These are phyloP conservation scores for Diplogelasinospora grovesii DNA, from an alignment of 495 filamentous ascomycete genomes.

Conservation along the genomic window DNA sequence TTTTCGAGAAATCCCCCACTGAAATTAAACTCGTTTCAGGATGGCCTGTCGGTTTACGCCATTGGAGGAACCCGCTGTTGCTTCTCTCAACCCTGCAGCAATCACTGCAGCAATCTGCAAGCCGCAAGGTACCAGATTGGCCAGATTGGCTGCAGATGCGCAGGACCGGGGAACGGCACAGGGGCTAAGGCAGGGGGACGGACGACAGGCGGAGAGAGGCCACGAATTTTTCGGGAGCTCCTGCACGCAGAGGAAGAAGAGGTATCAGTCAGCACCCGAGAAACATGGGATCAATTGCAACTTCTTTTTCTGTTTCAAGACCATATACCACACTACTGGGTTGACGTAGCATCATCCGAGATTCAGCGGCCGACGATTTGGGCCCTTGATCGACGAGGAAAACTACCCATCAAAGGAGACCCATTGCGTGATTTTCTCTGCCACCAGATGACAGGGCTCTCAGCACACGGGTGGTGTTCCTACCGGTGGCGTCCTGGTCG, in stretches of 20 bases:
- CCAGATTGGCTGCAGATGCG: constrained; percentile 27
- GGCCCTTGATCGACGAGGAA: too few relatives aligned
- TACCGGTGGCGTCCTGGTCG: too few relatives aligned
- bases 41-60: constrained; percentile 1
- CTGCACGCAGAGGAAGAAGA: not conserved
- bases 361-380: too few relatives aligned
- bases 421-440: too few relatives aligned
- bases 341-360: too few relatives aligned
- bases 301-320: not conserved
- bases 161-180: constrained; percentile 10
- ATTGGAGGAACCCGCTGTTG: not conserved
- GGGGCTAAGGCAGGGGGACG: constrained; percentile 12
- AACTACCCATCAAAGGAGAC: too few relatives aligned
- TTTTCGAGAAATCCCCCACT: not conserved
- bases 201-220: not conserved
- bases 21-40: constrained; percentile 17
- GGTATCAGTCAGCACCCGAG: not conserved
- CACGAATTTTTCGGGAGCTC: not conserved
- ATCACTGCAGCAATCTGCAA: too few relatives aligned
- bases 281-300: not conserved
- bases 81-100: constrained; percentile 5
- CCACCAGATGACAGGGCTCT: too few relatives aligned
- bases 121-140: constrained; percentile 35
- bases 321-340: too few relatives aligned
- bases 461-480: too few relatives aligned